A percentile compares a stretch with the other conserved stretches of the same genome.
Evolutionary conservation across 2,329 filamentous ascomycete genomes (phyloP).

Genomic region (Lasiodiplodia theobromae): DNA sequence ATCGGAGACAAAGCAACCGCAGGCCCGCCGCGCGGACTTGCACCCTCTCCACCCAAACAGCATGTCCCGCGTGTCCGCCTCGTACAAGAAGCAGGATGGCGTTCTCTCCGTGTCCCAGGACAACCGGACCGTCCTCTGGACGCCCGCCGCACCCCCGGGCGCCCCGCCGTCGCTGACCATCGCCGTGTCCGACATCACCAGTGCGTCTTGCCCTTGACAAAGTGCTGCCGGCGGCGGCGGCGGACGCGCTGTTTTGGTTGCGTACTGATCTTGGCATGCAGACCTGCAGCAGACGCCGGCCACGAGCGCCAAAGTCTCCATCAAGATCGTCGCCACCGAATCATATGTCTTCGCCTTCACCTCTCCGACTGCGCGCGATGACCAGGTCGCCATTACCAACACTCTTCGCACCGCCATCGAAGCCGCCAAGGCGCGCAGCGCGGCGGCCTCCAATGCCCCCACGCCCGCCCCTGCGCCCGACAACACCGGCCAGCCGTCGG

Average conservation of each 20-base stretch:
- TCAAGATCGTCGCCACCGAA: conserved; percentile 82
- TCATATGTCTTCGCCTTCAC: conserved; percentile 91
- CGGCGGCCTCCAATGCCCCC: conserved; percentile 46
- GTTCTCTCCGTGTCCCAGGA: conserved; percentile 77
- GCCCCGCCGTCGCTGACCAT: conserved; percentile 71
- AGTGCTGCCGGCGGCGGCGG: neutral
- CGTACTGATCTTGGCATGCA: conserved; percentile 44
- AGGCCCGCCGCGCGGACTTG: conserved; percentile 22
- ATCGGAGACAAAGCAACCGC: conserved; percentile 16
- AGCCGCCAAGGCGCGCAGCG: conserved; percentile 62
- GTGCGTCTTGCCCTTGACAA: conserved; percentile 55
- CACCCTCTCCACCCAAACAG: conserved; percentile 31
- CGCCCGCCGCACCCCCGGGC: conserved; percentile 72
- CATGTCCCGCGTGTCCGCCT: conserved; percentile 48
- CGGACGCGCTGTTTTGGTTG: neutral
- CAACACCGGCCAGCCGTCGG: conserved; percentile 63
- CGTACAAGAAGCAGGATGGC: conserved; percentile 97
- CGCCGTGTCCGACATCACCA: conserved; percentile 78
- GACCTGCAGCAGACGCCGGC: conserved; percentile 96
- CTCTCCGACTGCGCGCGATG: conserved; percentile 76
- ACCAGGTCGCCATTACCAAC: conserved; percentile 87
- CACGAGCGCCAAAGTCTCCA: conserved; percentile 85
- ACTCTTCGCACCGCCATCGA: conserved; percentile 80
- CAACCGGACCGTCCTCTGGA: conserved; percentile 80
- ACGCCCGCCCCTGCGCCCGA: conserved; percentile 39